Percentiles rank a stretch among this genome's conserved stretches.
phyloP scores from a whole-genome alignment of 2,329 filamentous ascomycete genomes.

The Ophiostoma ulmi region DNA sequence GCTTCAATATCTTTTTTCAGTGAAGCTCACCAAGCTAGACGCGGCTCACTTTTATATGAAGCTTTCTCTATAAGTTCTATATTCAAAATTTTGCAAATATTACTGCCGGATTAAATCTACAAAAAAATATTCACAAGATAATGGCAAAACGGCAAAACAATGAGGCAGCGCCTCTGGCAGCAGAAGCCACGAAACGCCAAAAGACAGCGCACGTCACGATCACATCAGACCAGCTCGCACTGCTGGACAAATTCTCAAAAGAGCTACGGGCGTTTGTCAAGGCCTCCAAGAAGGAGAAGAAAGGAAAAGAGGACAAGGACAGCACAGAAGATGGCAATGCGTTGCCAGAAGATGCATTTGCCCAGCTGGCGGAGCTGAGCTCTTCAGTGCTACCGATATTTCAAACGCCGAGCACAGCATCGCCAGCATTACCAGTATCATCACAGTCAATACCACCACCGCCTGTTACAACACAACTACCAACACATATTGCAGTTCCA shows the following conservation, averaged over 20 bases:
- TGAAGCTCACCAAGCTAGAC: slow-evolving; percentile 10
- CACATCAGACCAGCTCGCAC: slow-evolving; percentile 26
- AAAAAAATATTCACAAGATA: no score
- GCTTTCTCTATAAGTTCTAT: neutral
- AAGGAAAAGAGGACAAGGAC: neutral
- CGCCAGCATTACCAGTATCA: neutral
- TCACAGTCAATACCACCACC: neutral
- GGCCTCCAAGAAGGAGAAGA: slow-evolving; percentile 33
- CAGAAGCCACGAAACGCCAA: slow-evolving; percentile 18
- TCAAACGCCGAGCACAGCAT: neutral
- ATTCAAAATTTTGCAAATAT: neutral
- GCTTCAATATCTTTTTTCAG: neutral
- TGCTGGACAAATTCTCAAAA: slow-evolving; percentile 36
- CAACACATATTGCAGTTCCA: neutral
- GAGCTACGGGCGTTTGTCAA: slow-evolving; percentile 39
- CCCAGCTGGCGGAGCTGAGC: slow-evolving; percentile 26
- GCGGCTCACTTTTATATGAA: neutral
- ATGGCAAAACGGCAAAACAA: slow-evolving; percentile 17
- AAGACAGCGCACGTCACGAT: neutral
- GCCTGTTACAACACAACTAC: neutral
- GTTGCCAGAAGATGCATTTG: slow-evolving; percentile 16
- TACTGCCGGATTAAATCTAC: neutral
- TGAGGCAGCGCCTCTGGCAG: neutral
- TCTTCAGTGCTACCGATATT: neutral
- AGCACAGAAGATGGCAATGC: neutral